phyloP scores from a whole-genome alignment of 2,329 filamentous ascomycete genomes.

The Niveomyces coronatus region DNA sequence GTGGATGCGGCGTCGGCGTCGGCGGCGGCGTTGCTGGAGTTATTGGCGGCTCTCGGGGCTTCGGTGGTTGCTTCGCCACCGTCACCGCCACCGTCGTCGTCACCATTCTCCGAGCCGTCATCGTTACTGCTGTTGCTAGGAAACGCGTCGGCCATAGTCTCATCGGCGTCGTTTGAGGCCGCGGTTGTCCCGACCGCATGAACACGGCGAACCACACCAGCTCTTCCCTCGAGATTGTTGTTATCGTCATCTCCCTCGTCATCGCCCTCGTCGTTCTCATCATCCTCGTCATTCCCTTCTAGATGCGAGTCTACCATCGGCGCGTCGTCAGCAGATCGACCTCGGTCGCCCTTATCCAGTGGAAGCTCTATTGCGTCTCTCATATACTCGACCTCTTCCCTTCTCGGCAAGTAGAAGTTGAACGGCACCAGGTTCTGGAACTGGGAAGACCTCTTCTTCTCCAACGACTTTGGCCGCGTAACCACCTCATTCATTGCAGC shows the following conservation, averaged over 20 bases:
- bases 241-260: not conserved
- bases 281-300: conserved; percentile 2
- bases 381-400: not conserved
- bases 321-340: not conserved
- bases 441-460: conserved; percentile 9
- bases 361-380: not conserved
- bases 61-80: no score
- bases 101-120: not conserved
- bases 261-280: conserved; percentile 1
- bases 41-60: no score
- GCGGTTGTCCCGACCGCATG: no score
- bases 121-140: not conserved
- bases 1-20: not conserved
- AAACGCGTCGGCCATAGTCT: not conserved
- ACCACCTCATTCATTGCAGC: conserved; percentile 18
- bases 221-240: no score
- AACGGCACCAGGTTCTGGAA: conserved; percentile 16
- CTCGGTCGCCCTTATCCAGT: conserved; percentile 2
- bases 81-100: not conserved
- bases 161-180: not conserved
- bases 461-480: conserved; percentile 11
- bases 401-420: not conserved
- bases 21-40: not conserved
- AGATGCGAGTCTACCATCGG: no score
- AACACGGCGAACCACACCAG: no score